Base-by-base conservation (phyloP, 192 early-diverging fungal genomes). In the Coemansia sp. region DNA sequence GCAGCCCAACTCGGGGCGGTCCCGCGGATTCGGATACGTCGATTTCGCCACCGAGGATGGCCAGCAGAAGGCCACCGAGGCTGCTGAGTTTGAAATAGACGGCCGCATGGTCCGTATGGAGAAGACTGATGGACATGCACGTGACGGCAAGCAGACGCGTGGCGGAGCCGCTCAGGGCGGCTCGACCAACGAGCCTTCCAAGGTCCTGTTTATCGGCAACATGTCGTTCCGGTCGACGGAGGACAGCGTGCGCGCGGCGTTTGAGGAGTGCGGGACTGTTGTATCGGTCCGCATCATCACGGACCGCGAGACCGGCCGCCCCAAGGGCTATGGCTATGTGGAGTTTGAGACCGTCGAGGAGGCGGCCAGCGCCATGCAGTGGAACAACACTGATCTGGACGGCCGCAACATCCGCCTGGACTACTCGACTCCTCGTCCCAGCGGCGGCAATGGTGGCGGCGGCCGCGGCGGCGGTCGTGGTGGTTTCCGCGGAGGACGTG, bases 271-370 rank as follows among this genome's bases (percentile, higher is more conserved):
- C 55, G 97, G 97, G n/a, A 66, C 92, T 87, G 87, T 99, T 58
- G 83, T 82, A 62, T 88, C 84, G 59, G 86, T 96, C 43, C 89
- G 96, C 51, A 82, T 99, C 57, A 74, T 92, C 56, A 87, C 86
- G 52, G 94, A 95, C 75, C 88, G 81, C 55, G 90, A 93, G 33
- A 86, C 80, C 40, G 90, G 90, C 43, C 87, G 89, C 70, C 87
- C 90, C 64, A 97, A 97, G 79, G 97, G 97, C 55, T 99, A 91
- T 70, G 95, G 94, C 31, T 97, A 99, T 83, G 88, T 95, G 48
- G 95, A 99, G 87, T 99, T 99, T 75, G 87, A 90, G 34, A 86
- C 90, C 56, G 58, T 91, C 16, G 93, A 96, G 62, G 94, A 91
- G 15, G 92, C 96, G n/a, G 88, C 88, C n/a, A 92, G 88, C 64